These are phyloP conservation scores for Lodderomyces parapsilosis DNA, from an alignment of 1,139 yeast species.

Conservation along the genomic window DNA sequence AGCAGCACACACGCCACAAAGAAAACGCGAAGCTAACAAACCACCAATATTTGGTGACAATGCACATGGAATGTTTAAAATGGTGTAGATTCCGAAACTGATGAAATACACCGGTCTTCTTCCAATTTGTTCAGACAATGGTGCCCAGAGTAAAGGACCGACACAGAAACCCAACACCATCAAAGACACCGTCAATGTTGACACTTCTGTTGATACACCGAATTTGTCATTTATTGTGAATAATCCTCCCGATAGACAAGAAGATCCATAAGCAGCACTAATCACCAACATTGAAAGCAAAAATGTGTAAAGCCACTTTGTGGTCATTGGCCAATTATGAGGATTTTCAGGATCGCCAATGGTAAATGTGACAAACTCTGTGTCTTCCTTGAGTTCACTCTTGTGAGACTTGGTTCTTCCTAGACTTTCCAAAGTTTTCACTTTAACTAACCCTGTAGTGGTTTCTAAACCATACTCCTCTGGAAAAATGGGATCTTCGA, in stretches of 20 bases:
- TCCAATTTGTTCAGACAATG: conserved; percentile 82
- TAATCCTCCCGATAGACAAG: conserved; percentile 85
- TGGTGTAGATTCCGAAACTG: conserved; percentile 69
- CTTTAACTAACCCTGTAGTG: conserved; percentile 81
- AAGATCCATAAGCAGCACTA: conserved; percentile 87
- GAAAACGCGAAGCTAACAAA: conserved; percentile 73
- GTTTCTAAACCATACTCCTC: conserved; percentile 90
- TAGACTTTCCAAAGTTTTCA: conserved; percentile 61
- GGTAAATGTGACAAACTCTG: conserved; percentile 78
- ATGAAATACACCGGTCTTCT: conserved; percentile 80
- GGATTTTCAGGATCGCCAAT: conserved; percentile 84
- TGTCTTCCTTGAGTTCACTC: conserved; percentile 44
- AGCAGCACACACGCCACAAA: conserved; percentile 83
- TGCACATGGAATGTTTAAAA: conserved; percentile 89
- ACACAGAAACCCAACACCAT: conserved; percentile 89
- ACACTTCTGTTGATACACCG: conserved; percentile 72
- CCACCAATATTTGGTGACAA: conserved; percentile 82
- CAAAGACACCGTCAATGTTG: conserved; percentile 74
- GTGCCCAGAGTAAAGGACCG: conserved; percentile 91
- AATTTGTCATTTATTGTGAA: conserved; percentile 61
- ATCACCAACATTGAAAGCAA: conserved; percentile 68
- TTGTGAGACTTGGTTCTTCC: conserved; percentile 49
- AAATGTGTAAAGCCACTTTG: conserved; percentile 69
- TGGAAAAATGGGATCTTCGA: conserved; percentile 72
- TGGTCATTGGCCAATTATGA: conserved; percentile 65